Evolutionary conservation across 352 stramenopile species (phyloP).

Genomic region (Pythium brachiatum): DNA sequence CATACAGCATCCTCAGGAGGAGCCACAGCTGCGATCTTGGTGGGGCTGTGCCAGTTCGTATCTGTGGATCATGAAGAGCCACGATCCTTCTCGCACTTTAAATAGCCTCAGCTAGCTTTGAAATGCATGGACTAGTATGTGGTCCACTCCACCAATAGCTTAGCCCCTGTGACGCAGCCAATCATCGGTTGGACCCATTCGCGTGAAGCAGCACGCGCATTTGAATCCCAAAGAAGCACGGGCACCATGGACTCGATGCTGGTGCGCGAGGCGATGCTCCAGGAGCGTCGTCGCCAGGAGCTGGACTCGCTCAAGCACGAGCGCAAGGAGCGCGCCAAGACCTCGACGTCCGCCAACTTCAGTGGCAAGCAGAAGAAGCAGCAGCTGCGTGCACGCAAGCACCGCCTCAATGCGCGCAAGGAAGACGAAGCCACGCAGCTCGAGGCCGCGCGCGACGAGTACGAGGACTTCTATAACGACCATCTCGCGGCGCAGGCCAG

Average conservation of each 20-base stretch:
- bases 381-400: conserved; percentile 79
- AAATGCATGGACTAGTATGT: neutral
- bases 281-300: conserved; percentile 67
- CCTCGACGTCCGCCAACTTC: conserved; percentile 53
- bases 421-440: conserved; percentile 50
- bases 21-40: no score
- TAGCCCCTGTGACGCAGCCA: neutral
- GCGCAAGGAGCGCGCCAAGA: conserved; percentile 73
- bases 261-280: conserved; percentile 64
- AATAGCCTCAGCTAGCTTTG: neutral
- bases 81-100: no score
- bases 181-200: conserved; percentile 19
- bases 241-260: conserved; percentile 38
- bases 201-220: neutral
- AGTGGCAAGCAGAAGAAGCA: conserved; percentile 88
- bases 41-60: no score
- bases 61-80: no score
- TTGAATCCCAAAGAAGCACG: no score
- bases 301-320: conserved; percentile 76
- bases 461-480: conserved; percentile 57
- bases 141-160: conserved; percentile 1
- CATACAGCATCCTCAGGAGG: no score
- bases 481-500: conserved; percentile 27
- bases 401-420: conserved; percentile 63
- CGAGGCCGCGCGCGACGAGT: conserved; percentile 36